Evolutionary conservation across 1,284 basidiomycete species (phyloP), one percentile per base, ranked within the genome.

Genomic region (Marasmius sp.): DNA sequence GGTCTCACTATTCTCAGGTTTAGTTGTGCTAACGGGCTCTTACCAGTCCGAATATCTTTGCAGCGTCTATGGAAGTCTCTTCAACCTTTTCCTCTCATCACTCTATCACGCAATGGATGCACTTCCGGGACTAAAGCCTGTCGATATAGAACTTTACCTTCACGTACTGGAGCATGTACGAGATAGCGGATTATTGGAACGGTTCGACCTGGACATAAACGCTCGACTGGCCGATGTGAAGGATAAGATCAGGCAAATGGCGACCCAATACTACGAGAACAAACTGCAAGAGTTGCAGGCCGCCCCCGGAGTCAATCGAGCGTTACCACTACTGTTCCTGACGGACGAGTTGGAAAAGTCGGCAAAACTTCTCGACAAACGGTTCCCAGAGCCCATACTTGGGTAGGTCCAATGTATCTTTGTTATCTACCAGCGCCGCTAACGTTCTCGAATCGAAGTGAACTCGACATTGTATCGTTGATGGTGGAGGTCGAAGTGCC

Each of bases 271-370:
- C 72, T 94, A 92, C 69, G 85, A 88, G 20, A 77, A 81, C 62
- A 91, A 92, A 77, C 86, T 85, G 75, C 74, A 85, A 54, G 86
- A 91, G 68, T 77, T 92, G 64, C 84, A 88, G 68, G 78, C 82
- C 6, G 78, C 86, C 51, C 85, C 87, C 12, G 88, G 91, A 3
- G 87, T 91, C 18, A 94, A 94, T 70, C 81, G 88, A 57, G 90
- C 94, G 0, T 77, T 94, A 43, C 92, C 92, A 1, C 77, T 95
- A 36, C 77, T 97, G 53, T 77, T 91, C 34, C 86, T 97, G 83
- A 92, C 93, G 6, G 88, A 91, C 56, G 96, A 96, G 80, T 80
- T 98, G 10, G 94, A 97, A 77, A 96, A 93, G 71, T 79, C 82
- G 37, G 88, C 92, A 11, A 95, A 97, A 74, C 76, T 83, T 37